phyloP scores from a whole-genome alignment of 345 rosid species.

The Aquilaria yunnanensis region DNA sequence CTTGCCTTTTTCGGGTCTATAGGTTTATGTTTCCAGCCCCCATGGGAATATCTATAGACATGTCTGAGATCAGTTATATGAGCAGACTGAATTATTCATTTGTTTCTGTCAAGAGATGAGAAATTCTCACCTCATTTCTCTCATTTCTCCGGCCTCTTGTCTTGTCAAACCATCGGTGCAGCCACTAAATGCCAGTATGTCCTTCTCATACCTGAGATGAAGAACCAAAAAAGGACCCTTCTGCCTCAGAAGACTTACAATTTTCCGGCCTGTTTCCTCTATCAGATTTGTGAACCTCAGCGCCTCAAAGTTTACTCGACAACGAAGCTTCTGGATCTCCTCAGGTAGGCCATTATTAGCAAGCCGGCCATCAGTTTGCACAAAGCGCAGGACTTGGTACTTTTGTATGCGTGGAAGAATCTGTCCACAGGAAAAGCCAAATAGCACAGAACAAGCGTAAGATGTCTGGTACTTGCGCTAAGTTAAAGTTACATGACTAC shows the following conservation, averaged over 20 bases:
- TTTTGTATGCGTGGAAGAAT: slow-evolving; percentile 73
- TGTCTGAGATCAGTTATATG: background rate
- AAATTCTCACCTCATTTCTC: slow-evolving; percentile 49
- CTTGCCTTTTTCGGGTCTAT: slow-evolving; percentile 64
- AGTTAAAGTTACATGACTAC: slow-evolving; percentile 1
- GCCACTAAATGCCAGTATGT: slow-evolving; percentile 87
- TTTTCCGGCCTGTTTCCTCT: slow-evolving; percentile 67
- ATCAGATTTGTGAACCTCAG: slow-evolving; percentile 71
- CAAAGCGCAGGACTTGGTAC: slow-evolving; percentile 63
- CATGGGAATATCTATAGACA: slow-evolving; percentile 60
- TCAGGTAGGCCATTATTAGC: slow-evolving; percentile 78
- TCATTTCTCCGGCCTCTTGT: slow-evolving; percentile 67
- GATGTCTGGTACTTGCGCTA: background rate
- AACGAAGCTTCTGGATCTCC: slow-evolving; percentile 77
- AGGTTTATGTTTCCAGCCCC: slow-evolving; percentile 81
- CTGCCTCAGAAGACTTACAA: slow-evolving; percentile 55
- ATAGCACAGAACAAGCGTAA: background rate
- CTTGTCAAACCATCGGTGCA: slow-evolving; percentile 73
- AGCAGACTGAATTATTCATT: slow-evolving; percentile 1
- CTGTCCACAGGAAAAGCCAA: slow-evolving; percentile 25
- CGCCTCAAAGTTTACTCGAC: slow-evolving; percentile 75
- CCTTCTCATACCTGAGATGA: slow-evolving; percentile 95
- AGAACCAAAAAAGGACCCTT: slow-evolving; percentile 60
- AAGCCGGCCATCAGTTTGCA: slow-evolving; percentile 68
- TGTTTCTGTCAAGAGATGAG: no score